Evolutionary conservation across 192 early-diverging fungal species (phyloP).

Genomic region (Coemansia sp.): DNA sequence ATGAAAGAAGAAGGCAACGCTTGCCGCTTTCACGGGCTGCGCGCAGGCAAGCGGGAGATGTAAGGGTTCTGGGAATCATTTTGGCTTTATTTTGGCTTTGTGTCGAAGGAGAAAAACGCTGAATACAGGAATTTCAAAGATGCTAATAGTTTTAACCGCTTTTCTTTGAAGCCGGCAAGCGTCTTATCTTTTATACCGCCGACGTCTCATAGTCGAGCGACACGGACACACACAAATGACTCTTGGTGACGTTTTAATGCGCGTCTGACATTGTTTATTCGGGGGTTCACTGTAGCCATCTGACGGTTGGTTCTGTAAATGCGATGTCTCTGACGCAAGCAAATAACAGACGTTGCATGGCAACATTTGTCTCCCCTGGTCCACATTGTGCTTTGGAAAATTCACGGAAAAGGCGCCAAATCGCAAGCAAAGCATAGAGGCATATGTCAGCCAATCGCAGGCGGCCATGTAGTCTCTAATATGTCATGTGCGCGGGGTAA

Average conservation of each 20-base stretch:
- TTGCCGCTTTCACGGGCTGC: not conserved
- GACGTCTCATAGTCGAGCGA: not conserved
- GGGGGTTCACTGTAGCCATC: constrained; percentile 5
- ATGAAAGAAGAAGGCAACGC: not conserved
- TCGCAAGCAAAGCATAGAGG: not conserved
- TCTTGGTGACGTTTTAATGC: not conserved
- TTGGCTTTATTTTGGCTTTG: constrained; percentile 1
- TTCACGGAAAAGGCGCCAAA: too few relatives aligned
- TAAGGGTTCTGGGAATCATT: constrained; percentile 10
- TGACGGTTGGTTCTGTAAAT: not conserved
- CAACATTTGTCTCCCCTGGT: too few relatives aligned
- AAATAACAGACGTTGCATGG: too few relatives aligned
- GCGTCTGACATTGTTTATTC: not conserved
- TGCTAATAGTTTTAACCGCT: not conserved
- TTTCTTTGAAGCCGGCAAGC: not conserved
- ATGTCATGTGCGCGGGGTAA: constrained; percentile 3
- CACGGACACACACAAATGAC: not conserved
- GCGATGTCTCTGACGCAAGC: too few relatives aligned
- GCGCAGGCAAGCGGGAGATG: not conserved
- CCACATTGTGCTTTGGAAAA: too few relatives aligned
- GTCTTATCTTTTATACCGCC: not conserved
- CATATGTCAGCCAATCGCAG: constrained; percentile 25
- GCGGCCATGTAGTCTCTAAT: constrained; percentile 22
- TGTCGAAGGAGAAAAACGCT: not conserved
- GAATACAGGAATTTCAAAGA: not conserved